Evolutionary conservation across 257 asterid genomes (phyloP), one percentile per base, ranked within the genome.

Genomic region (Gentiana macrophylla): DNA sequence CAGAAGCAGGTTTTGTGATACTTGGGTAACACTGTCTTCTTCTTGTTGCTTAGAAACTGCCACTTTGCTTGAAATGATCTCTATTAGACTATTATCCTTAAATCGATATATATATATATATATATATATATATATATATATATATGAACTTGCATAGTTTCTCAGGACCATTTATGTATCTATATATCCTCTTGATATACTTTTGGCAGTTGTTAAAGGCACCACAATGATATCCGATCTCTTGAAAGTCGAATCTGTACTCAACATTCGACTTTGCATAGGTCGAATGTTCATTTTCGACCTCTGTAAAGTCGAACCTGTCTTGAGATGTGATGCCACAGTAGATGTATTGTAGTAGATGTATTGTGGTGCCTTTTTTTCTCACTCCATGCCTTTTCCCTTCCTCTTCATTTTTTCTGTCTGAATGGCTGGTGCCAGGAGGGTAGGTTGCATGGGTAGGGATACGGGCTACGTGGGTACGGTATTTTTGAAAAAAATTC

Each of bases 1-100:
- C 97, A 67, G 99, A 92, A 88, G 94, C 93, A 84, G 98, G 96
- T 87, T 76, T 83, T 82, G 92, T 92, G 84, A 77, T 77, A 73
- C 71, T 87, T 90, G 70, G 96, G 97, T 86, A 86, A 86, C 94
- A 77, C 62, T 79, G 80, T 67, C 85, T 82, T 86, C 84, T 78
- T 77, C 72, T 75, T 76, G 53, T 78, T 77, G 50, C 79, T 78
- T 65, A 61, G 61, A 49, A 15, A 55, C 60, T 50, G 53, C 47
- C 13, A 8, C 37, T 10, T 9, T 56, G 62, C 50, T 50, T 43
- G 32, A 60, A 41, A 50, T n/a, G 13, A 53, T 24, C 12, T 35
- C 56, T 12, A 44, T 13, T 10, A 10, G 50, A 55, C 12, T 57
- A 52, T 6, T 6, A 12, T 8, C 12, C 37, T 50, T 24, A 24